Evolutionary conservation across 2,329 filamentous ascomycete species (phyloP).

Genomic region (Colletotrichum orbiculare): DNA sequence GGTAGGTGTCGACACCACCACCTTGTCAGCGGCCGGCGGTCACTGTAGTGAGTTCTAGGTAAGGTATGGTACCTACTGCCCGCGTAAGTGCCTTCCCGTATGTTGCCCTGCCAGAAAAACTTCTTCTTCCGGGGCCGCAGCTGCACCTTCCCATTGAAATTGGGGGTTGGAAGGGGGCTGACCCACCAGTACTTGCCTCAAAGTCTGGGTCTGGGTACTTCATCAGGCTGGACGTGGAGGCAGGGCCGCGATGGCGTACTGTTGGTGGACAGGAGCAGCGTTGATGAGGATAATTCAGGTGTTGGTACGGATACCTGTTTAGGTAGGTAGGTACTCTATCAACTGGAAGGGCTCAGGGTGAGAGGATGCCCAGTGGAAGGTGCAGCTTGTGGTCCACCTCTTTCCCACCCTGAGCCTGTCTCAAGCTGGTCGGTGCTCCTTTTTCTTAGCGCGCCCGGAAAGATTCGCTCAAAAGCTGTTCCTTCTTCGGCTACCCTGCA

Average conservation of each 20-base stretch:
- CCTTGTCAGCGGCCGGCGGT: too few species aligned
- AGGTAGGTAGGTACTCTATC: too few species aligned
- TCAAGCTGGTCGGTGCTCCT: conserved; percentile 33
- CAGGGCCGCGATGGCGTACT: conserved; percentile 5
- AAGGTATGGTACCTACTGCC: too few species aligned
- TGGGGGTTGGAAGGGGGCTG: conserved; percentile 35
- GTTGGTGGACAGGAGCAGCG: too few species aligned
- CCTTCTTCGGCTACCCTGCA: conserved; percentile 52
- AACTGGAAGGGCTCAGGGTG: too few species aligned
- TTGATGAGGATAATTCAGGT: too few species aligned
- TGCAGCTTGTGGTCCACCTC: conserved; percentile 39
- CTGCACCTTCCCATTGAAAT: conserved; percentile 31
- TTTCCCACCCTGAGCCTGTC: conserved; percentile 35
- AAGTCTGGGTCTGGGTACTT: not conserved
- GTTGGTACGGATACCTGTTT: too few species aligned
- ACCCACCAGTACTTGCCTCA: conserved; percentile 17
- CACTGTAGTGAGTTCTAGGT: too few species aligned
- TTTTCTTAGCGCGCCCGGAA: conserved; percentile 51
- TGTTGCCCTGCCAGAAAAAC: conserved; percentile 32
- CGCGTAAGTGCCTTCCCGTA: too few species aligned
- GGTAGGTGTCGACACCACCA: not conserved
- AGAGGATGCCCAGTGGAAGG: too few species aligned
- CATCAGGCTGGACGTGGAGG: conserved; percentile 15
- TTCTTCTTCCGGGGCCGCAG: not conserved
- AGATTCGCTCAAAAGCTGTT: conserved; percentile 66